Evolutionary conservation across 1,139 yeast species (phyloP), one percentile per base, ranked within the genome.

Genomic region (Debaryomycetaceae sp.): DNA sequence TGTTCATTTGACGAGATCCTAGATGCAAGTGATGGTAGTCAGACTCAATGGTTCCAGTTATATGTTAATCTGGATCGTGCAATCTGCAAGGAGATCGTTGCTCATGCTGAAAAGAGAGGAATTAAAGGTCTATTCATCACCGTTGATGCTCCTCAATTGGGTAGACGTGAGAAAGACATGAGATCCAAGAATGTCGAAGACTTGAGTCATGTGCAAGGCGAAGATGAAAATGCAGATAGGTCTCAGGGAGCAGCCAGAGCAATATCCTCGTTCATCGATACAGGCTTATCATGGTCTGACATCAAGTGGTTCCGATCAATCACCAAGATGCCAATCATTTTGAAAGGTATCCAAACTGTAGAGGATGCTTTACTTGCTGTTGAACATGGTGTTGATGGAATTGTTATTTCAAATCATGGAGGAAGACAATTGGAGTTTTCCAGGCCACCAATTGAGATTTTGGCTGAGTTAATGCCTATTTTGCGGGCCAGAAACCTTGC

Each of bases 101-200:
- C 73, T 48, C 84, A 83, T 50, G 95, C 94, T 1, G 95, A 85
- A 59, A 55, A 65, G 35, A 65, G 88, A 36, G 95, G 96, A 0
- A 71, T 85, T 53, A 83, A 82, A 54, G 96, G 91, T 0, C 68
- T 88, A 17, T 87, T 87, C 58, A 79, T 88, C 40, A 88, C 96
- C 0, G 97, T 89, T 4, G 98, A 91, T 66, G 96, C 97, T 0
- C 97, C 97, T 4, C 88, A 87, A 48, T 73, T 89, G 42, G 98
- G 98, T n/a, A 79, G 95, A 50, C 79, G 98, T 51, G 97, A 91
- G 60, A 74, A 79, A 47, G 87, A 82, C 50, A 59, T 65, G 78
- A 57, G 79, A 39, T 63, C 67, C 42, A 69, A 67, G 47, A 50
- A 64, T 32, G 50, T 68, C 35, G 68, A 63, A 45, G 74, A 69